Evolutionary conservation across 495 filamentous ascomycete genomes (phyloP).

Genomic region (Penicillium steckii): DNA sequence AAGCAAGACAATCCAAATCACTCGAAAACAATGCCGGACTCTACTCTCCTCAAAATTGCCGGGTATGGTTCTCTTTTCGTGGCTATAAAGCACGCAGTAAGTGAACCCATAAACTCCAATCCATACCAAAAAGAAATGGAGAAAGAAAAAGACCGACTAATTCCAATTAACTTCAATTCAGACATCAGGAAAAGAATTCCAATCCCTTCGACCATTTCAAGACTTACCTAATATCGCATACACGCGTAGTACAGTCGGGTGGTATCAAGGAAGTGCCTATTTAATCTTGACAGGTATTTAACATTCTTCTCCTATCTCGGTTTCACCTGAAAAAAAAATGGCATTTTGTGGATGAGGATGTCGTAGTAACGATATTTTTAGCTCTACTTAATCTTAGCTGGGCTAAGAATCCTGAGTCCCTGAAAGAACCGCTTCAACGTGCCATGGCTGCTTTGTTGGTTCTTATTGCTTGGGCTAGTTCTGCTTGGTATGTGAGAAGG

Average conservation of each 20-base stretch:
- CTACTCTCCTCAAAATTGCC: conserved; percentile 7
- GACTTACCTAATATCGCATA: conserved; percentile 23
- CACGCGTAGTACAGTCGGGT: conserved; percentile 28
- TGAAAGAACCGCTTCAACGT: conserved; percentile 24
- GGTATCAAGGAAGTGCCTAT: conserved; percentile 34
- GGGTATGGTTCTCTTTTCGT: conserved; percentile 16
- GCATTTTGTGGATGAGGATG: no score
- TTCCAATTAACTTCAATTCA: not conserved
- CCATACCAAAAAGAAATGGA: no score
- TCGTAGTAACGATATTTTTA: no score
- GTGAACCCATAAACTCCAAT: not conserved
- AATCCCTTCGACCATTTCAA: conserved; percentile 17
- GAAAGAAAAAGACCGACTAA: no score
- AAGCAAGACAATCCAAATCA: no score
- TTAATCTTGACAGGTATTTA: conserved; percentile 27
- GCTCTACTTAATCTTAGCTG: conserved; percentile 30
- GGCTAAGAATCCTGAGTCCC: conserved; percentile 19
- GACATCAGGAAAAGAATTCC: conserved; percentile 5
- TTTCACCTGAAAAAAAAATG: not conserved
- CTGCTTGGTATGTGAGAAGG: conserved; percentile 27
- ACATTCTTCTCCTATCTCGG: not conserved
- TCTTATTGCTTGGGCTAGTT: conserved; percentile 25
- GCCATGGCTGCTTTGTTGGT: conserved; percentile 24
- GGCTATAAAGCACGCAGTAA: conserved; percentile 14
- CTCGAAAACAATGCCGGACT: not conserved